phyloP scores from a whole-genome alignment of 1,139 yeast species.

The Saccharomyces hybrid region DNA sequence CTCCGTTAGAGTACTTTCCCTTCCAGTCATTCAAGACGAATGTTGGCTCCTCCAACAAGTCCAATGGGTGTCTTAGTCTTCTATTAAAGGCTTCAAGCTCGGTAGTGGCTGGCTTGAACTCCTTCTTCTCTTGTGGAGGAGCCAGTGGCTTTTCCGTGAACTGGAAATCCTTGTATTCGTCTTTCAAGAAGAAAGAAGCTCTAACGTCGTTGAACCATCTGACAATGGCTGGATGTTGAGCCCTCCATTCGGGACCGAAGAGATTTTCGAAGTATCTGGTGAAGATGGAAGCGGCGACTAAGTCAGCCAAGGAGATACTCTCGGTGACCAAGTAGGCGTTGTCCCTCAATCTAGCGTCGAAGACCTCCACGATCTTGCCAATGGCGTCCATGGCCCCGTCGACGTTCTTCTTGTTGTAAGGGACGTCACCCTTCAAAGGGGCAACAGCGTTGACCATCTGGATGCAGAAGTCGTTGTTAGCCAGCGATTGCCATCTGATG shows the following conservation, averaged over 20 bases:
- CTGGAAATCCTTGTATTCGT: conserved; percentile 42
- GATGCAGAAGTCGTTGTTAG: conserved; percentile 61
- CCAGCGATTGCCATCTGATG: conserved; percentile 72
- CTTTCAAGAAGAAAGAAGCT: conserved; percentile 48
- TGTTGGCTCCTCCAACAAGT: conserved; percentile 64
- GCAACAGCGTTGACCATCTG: conserved; percentile 35
- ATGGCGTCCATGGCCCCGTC: conserved; percentile 46
- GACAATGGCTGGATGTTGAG: conserved; percentile 60
- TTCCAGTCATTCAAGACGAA: conserved; percentile 89
- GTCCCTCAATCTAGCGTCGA: conserved; percentile 60
- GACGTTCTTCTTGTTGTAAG: conserved; percentile 76
- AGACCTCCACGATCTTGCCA: conserved; percentile 38
- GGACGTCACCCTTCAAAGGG: conserved; percentile 44
- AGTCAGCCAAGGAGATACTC: conserved; percentile 79
- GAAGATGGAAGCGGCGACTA: conserved; percentile 53
- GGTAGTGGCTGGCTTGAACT: conserved; percentile 32
- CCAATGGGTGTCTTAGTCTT: conserved; percentile 91
- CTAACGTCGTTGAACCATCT: conserved; percentile 83
- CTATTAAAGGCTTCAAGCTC: conserved; percentile 37
- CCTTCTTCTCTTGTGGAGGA: conserved; percentile 75
- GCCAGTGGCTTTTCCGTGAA: conserved; percentile 60
- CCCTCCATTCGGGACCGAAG: conserved; percentile 75
- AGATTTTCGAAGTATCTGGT: conserved; percentile 59
- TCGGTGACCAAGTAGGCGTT: conserved; percentile 91
- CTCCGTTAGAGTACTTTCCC: conserved; percentile 95